Base-by-base conservation (phyloP, 768 basidiomycete genomes). In the Amanita pseudoporphyria region DNA sequence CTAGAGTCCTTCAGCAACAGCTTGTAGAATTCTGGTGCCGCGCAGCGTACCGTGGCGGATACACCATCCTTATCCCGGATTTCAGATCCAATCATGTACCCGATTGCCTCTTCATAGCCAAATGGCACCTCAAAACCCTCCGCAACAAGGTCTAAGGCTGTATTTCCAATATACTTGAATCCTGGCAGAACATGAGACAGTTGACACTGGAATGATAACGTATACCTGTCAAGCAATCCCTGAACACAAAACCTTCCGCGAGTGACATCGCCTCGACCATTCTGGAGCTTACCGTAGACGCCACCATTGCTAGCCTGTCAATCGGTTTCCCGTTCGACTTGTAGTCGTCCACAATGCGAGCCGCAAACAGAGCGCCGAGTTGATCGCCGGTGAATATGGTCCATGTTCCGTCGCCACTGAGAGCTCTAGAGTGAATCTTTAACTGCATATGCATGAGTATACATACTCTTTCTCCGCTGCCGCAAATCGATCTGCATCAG, bases 61-160 rank as follows among this genome's bases (percentile, higher is more conserved):
- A 94, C 78, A 2, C 91, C 91, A 60, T 94, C 91, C 61, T 94
- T 94, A 62, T 94, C 91, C 31, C 85, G 73, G 55, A 93, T 78
- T 22, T 80, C 69, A 12, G 77, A 69, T 22, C 87, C 87, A 62
- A 90, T 81, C 88, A 92, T 92, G 60, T 78, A 94, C 3, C 91
- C 91, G 48, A 94, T 92, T 1, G 92, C 91, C 65, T 94, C 91
- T 60, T 94, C 91, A 58, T 94, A 94, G 9, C 83, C 88, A 58
- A 93, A 92, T 0, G 76, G 78, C 9, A 84, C 82, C 36, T 82
- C 76, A 57, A 76, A 87, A 1, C 88, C 90, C 33, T 79, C 65
- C 37, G 67, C 60, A 12, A 75, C 81, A 13, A 92, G 73, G 44
- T 71, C 66, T 31, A 89, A 65, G 3, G 84, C 87, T 7, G 81